Percentiles rank a stretch among this genome's conserved stretches.
These are phyloP conservation scores for Venturia asperata DNA, from an alignment of 2,329 filamentous ascomycete species.

Conservation along the genomic window DNA sequence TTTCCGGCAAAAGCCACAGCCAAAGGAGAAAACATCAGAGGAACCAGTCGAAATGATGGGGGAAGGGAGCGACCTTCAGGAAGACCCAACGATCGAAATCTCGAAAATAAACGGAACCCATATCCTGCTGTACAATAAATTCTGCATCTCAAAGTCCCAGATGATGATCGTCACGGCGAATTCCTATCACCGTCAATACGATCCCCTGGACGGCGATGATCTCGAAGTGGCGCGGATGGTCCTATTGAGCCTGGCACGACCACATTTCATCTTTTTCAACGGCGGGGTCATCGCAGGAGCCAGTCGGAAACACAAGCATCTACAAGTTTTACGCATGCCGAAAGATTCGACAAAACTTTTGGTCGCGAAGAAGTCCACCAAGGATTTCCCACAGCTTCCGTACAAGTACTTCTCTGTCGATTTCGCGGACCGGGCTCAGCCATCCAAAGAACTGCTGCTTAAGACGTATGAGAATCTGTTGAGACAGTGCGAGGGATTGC, in stretches of 20 bases:
- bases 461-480: not conserved
- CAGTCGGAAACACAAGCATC: constrained; percentile 14
- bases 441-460: not conserved
- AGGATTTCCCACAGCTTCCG: constrained; percentile 11
- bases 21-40: constrained; percentile 23
- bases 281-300: not conserved
- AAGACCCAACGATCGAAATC: constrained; percentile 38
- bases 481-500: not conserved
- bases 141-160: constrained; percentile 43
- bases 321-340: constrained; percentile 1
- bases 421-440: not conserved
- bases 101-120: constrained; percentile 37
- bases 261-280: constrained; percentile 9
- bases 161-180: constrained; percentile 43
- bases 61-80: constrained; percentile 37
- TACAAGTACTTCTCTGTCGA: constrained; percentile 11
- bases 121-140: constrained; percentile 43
- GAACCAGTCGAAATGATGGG: constrained; percentile 27
- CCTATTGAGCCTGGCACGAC: not conserved
- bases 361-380: not conserved
- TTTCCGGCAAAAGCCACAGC: constrained; percentile 27
- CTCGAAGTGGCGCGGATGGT: constrained; percentile 31
- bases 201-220: constrained; percentile 37
- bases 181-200: constrained; percentile 41
- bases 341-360: not conserved